Evolutionary conservation across 2,329 filamentous ascomycete species (phyloP), one percentile per base, ranked within the genome.

Genomic region (Trichoderma simmonsii): DNA sequence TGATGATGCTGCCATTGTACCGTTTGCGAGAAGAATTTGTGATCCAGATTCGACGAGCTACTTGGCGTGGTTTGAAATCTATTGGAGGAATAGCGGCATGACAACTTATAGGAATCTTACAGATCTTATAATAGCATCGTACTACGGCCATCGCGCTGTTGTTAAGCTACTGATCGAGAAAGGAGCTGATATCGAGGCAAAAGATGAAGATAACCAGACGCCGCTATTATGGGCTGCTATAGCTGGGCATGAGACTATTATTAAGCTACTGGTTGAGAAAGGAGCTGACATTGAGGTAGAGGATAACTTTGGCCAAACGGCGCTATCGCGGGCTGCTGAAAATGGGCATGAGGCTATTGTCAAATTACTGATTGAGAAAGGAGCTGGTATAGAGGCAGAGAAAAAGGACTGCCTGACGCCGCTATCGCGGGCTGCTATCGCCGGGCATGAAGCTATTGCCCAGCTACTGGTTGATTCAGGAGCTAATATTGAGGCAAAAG

Each of bases 11-110:
- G 1, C 39, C 2, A n/a, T 48, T n/a, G 4, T 48, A 48, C 18
- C 18, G 1, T 1, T 2, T 0, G 2, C 18, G 0, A 1, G 9
- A 1, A 48, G 6, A n/a, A 48, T 48, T n/a, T 48, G 4, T n/a
- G 39, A 48, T 1, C 3, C 7, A 4, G 1, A 1, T n/a, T 48
- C 4, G 5, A n/a, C 9, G 4, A n/a, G 39, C 18, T 48, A 2
- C 8, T 48, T 2, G 4, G 4, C 3, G 5, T 48, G 39, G 39
- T 48, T n/a, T n/a, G n/a, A n/a, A n/a, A n/a, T n/a, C n/a, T n/a
- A n/a, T n/a, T n/a, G n/a, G n/a, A n/a, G n/a, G n/a, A n/a, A n/a
- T n/a, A n/a, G n/a, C n/a, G n/a, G n/a, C n/a, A n/a, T n/a, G n/a
- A n/a, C n/a, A n/a, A n/a, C n/a, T n/a, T n/a, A n/a, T n/a, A n/a